These are phyloP conservation scores for Microthlaspi erraticum DNA, from an alignment of 345 rosid genomes.

Conservation along the genomic window DNA sequence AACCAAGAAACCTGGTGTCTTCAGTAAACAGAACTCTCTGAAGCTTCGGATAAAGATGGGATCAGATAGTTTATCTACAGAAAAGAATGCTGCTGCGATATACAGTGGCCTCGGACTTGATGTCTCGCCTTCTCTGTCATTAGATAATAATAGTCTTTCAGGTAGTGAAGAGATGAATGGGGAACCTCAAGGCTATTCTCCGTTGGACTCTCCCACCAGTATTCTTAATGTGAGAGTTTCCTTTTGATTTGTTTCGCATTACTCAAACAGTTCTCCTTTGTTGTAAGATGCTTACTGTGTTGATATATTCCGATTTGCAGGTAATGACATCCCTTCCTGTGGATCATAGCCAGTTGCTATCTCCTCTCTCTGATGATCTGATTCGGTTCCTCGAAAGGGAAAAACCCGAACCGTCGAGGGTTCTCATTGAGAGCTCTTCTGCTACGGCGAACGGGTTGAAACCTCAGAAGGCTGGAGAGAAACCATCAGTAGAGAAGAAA, in stretches of 20 bases:
- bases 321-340: constrained; percentile 74
- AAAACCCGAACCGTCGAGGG: constrained; percentile 41
- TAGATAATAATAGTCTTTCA: constrained; percentile 75
- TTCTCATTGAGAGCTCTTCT: constrained; percentile 45
- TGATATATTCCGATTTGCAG: constrained; percentile 58
- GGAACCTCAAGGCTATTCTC: constrained; percentile 54
- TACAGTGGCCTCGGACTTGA: constrained; percentile 97
- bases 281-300: constrained; percentile 39
- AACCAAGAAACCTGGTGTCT: constrained; percentile 53
- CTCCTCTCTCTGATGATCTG: constrained; percentile 75
- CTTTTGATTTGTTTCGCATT: constrained; percentile 36
- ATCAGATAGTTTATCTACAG: constrained; percentile 70
- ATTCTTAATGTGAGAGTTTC: constrained; percentile 66
- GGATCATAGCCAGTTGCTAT: constrained; percentile 57
- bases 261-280: constrained; percentile 27
- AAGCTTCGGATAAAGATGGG: constrained; percentile 85
- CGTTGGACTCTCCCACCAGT: constrained; percentile 64
- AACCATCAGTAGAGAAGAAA: constrained; percentile 54
- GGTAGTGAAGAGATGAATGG: constrained; percentile 75
- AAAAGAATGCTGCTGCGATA: constrained; percentile 80
- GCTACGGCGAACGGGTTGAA: constrained; percentile 45
- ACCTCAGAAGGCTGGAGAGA: constrained; percentile 54
- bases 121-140: constrained; percentile 80
- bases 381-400: constrained; percentile 54
- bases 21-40: constrained; percentile 65